Conservation (phyloP, 768 basidiomycete genomes). For the Kwoniella pini region DNA sequence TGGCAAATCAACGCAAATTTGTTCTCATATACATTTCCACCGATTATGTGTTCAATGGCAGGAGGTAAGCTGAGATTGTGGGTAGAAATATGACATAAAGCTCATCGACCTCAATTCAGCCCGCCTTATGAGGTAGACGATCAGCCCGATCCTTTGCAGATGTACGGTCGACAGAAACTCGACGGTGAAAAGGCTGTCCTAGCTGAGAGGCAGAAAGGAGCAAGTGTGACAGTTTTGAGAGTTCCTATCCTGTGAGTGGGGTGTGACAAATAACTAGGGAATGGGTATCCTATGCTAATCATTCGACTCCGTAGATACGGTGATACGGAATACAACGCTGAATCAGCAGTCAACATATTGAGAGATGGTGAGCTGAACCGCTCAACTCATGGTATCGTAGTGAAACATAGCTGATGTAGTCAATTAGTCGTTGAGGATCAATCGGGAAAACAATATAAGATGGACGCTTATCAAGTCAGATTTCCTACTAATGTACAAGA, state of each 20-base stretch:
- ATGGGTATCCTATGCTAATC: too few species aligned
- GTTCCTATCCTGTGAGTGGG: constrained; percentile 87
- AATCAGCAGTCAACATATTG: constrained; percentile 85
- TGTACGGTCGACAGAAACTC: constrained; percentile 83
- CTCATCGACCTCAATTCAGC: constrained; percentile 38
- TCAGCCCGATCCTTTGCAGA: constrained; percentile 76
- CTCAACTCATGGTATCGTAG: too few species aligned
- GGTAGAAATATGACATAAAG: neutral
- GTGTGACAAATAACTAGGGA: too few species aligned
- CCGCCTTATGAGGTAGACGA: constrained; percentile 82
- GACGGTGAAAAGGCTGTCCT: constrained; percentile 82
- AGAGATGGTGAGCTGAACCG: constrained; percentile 61
- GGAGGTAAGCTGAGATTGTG: constrained; percentile 53
- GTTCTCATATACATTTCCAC: constrained; percentile 90
- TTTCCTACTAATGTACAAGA: constrained; percentile 90
- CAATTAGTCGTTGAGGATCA: constrained; percentile 77
- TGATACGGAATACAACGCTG: constrained; percentile 75
- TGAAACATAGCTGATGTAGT: too few species aligned
- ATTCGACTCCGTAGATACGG: constrained; percentile 77
- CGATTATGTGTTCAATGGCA: constrained; percentile 97
- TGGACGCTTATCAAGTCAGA: constrained; percentile 92
- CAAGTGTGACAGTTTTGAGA: constrained; percentile 68
- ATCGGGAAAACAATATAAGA: constrained; percentile 82
- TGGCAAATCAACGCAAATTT: constrained; percentile 66
- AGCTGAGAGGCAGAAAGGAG: constrained; percentile 57